Conservation (phyloP, 176 grass and related monocot genomes). For the Cenchrus purpureus region DNA sequence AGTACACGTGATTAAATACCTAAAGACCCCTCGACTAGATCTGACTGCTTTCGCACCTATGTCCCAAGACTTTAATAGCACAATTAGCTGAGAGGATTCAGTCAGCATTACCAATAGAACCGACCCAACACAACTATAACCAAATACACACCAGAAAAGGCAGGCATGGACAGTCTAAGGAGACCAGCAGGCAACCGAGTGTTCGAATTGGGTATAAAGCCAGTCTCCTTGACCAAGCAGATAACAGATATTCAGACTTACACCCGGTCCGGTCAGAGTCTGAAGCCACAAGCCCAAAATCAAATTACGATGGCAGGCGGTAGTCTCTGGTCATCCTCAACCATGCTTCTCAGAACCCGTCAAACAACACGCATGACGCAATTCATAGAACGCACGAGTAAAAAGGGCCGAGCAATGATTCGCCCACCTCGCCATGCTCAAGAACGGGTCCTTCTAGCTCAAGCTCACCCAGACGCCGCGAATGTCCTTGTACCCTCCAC, state of each 20-base stretch:
- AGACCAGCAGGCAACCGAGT: background rate
- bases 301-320: background rate
- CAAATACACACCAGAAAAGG: background rate
- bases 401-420: background rate
- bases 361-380: background rate
- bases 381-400: background rate
- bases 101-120: background rate
- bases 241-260: constrained; percentile 23
- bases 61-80: constrained; percentile 11
- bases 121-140: background rate
- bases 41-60: background rate
- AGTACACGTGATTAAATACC: constrained; percentile 5
- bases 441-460: background rate
- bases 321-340: background rate
- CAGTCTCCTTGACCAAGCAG: background rate
- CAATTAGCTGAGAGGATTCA: constrained; percentile 4
- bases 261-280: constrained; percentile 13
- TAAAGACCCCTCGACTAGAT: background rate
- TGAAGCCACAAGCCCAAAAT: background rate
- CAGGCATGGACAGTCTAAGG: background rate
- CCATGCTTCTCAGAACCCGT: constrained; percentile 9
- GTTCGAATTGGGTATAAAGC: background rate
- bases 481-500: background rate
- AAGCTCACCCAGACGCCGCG: background rate
- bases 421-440: background rate